These are phyloP conservation scores for Suhomyces faveliae DNA, from an alignment of 805 yeast species.

Conservation along the genomic window DNA sequence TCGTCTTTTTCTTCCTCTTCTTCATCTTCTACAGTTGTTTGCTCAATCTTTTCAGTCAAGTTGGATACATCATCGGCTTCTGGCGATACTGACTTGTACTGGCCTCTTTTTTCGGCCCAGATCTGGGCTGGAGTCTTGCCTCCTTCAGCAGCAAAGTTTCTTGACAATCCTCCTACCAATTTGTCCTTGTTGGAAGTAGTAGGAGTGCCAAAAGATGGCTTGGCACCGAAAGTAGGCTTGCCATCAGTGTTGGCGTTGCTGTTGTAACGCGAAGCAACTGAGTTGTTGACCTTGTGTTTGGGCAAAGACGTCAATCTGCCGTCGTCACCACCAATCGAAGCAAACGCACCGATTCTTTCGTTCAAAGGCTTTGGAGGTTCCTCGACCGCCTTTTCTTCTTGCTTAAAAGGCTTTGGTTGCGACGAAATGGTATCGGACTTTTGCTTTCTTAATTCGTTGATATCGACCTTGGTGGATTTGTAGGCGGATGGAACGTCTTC, in stretches of 20 bases:
- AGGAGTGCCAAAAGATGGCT: slow-evolving; percentile 35
- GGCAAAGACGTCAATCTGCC: slow-evolving; percentile 63
- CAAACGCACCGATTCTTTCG: slow-evolving; percentile 46
- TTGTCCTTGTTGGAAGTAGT: slow-evolving; percentile 33
- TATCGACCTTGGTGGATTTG: slow-evolving; percentile 63
- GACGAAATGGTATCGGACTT: slow-evolving; percentile 47
- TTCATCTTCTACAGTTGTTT: slow-evolving; percentile 3
- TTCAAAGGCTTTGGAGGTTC: slow-evolving; percentile 47
- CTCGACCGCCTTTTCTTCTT: slow-evolving; percentile 20
- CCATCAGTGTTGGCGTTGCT: slow-evolving; percentile 15
- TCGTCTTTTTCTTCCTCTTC: slow-evolving; percentile 15
- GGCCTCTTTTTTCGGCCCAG: slow-evolving; percentile 91
- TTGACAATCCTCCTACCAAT: slow-evolving; percentile 57
- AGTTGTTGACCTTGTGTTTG: slow-evolving; percentile 53
- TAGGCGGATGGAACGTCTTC: slow-evolving; percentile 60
- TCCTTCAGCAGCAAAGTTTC: slow-evolving; percentile 60
- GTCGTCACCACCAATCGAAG: slow-evolving; percentile 22
- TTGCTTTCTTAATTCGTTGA: slow-evolving; percentile 51
- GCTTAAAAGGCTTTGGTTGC: slow-evolving; percentile 28
- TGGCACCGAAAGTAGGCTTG: slow-evolving; percentile 32
- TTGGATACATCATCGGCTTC: slow-evolving; percentile 11
- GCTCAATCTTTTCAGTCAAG: neutral
- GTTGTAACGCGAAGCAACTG: slow-evolving; percentile 50
- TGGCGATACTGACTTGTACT: slow-evolving; percentile 46
- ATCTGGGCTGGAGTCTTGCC: slow-evolving; percentile 94